Base-by-base conservation (phyloP, 345 rosid species). In the Adansonia digitata region DNA sequence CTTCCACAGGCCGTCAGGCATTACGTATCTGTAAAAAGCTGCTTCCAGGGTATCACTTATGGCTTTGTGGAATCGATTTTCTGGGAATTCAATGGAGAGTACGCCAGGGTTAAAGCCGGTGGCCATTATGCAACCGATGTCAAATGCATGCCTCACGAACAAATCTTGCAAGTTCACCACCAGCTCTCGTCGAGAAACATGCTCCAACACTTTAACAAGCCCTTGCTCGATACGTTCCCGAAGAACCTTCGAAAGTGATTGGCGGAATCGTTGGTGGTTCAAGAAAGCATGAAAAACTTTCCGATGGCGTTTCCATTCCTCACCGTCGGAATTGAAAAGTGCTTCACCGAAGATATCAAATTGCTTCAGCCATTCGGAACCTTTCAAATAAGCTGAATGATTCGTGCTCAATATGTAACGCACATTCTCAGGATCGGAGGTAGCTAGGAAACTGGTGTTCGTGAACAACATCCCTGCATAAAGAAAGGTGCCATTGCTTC, bases 141-240 rank as follows among this genome's bases (percentile, higher is more conserved):
- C 66, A 27, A 59, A 73, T 0, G 68, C 39, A 17, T 73, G n/a
- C 43, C 75, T 59, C 2, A 13, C 24, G 5, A 77, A 57, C 74
- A 77, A 39, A n/a, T 79, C 77, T 24, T 79, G 77, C 69, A 77
- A 57, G 71, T 79, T 74, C 24, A 79, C 51, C 22, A 49, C 61
- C 0, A 5, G 6, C 14, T 39, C 62, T 11, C 43, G 31, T n/a
- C 14, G 1, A 0, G 74, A 64, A 20, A 27, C 77, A 18, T 51
- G 52, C 1, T 77, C 77, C 0, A 79, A 60, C 14, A 82, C 37
- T 53, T 59, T 46, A 26, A 82, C 26, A 0, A 79, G 61, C 29
- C 55, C 71, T n/a, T 60, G 14, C 42, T 29, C 57, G 9, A 77
- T 24, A 3, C 46, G 75, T 1, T 67, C 13, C 7, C 0, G 61